Percentiles rank a stretch among this genome's conserved stretches.
phyloP scores from a whole-genome alignment of 352 stramenopile genomes.

The Globisporangium paddicum region DNA sequence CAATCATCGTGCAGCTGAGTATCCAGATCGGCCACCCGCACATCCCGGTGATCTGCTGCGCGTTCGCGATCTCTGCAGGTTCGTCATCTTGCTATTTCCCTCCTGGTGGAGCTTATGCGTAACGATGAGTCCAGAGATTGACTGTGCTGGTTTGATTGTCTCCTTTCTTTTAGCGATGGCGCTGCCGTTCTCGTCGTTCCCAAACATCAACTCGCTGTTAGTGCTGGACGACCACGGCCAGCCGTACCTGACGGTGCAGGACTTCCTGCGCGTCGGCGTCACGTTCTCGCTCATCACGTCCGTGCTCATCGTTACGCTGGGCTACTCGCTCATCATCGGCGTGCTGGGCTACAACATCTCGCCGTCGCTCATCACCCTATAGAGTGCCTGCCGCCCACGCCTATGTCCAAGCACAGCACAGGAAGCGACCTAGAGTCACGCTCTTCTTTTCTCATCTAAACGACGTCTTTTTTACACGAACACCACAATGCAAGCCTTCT shows the following conservation, averaged over 20 bases:
- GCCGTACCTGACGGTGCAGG: slow-evolving; percentile 81
- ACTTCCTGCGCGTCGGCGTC: slow-evolving; percentile 84
- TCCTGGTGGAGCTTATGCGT: not conserved
- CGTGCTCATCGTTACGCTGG: slow-evolving; percentile 81
- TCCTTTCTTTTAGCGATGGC: slow-evolving; percentile 64
- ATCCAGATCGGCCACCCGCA: slow-evolving; percentile 83
- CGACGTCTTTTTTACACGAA: not conserved
- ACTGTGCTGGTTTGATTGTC: not conserved
- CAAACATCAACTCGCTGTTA: slow-evolving; percentile 91
- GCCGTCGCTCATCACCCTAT: slow-evolving; percentile 20
- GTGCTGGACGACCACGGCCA: slow-evolving; percentile 88
- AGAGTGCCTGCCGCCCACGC: not conserved
- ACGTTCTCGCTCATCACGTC: slow-evolving; percentile 84
- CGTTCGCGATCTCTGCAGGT: slow-evolving; percentile 86
- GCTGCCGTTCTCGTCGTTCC: slow-evolving; percentile 90
- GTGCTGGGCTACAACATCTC: slow-evolving; percentile 79
- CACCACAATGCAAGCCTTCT: not conserved
- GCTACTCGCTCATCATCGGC: slow-evolving; percentile 77
- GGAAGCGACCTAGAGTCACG: not conserved
- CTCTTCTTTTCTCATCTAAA: not conserved
- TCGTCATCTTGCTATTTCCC: slow-evolving; percentile 9
- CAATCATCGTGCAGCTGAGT: slow-evolving; percentile 89
- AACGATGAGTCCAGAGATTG: not conserved
- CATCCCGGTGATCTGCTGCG: slow-evolving; percentile 83
- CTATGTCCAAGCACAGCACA: slow-evolving; percentile 15